Conservation (phyloP, 331 rosid species). For the Acacia concinna region DNA sequence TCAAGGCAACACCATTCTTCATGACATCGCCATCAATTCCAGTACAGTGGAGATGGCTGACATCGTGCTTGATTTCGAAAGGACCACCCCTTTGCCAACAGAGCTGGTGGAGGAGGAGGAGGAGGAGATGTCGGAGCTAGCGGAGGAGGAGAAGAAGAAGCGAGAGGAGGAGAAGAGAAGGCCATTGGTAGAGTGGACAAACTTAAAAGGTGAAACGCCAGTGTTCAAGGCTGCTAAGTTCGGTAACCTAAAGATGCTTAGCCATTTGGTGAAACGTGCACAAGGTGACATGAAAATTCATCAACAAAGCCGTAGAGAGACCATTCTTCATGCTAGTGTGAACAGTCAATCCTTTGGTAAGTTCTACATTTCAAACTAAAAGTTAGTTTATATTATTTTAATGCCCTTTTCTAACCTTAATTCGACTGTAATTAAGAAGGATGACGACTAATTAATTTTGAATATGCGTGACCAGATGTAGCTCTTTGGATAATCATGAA, state of each 20-base stretch:
- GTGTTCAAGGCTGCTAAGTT: slow-evolving; percentile 21
- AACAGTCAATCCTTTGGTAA: background rate
- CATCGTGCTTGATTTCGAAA: background rate
- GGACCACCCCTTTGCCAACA: background rate
- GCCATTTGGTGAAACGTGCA: background rate
- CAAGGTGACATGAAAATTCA: background rate
- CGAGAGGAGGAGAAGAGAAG: background rate
- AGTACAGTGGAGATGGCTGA: background rate
- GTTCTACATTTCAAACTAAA: too few species aligned
- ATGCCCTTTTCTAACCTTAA: too few species aligned
- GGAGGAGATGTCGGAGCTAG: background rate
- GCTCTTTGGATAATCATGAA: background rate
- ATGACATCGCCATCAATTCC: background rate
- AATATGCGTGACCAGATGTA: background rate
- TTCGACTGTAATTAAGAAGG: too few species aligned
- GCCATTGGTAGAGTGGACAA: background rate
- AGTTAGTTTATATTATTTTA: too few species aligned
- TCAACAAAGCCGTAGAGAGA: background rate
- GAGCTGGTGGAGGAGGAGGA: too few species aligned
- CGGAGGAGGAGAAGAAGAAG: too few species aligned
- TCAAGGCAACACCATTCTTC: background rate
- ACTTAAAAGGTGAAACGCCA: slow-evolving; percentile 22
- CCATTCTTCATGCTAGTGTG: background rate
- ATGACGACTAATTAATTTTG: too few species aligned
- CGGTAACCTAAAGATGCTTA: background rate